These are phyloP conservation scores for Epichloe brachyelytri DNA, from an alignment of 2,329 filamentous ascomycete genomes.

Conservation along the genomic window DNA sequence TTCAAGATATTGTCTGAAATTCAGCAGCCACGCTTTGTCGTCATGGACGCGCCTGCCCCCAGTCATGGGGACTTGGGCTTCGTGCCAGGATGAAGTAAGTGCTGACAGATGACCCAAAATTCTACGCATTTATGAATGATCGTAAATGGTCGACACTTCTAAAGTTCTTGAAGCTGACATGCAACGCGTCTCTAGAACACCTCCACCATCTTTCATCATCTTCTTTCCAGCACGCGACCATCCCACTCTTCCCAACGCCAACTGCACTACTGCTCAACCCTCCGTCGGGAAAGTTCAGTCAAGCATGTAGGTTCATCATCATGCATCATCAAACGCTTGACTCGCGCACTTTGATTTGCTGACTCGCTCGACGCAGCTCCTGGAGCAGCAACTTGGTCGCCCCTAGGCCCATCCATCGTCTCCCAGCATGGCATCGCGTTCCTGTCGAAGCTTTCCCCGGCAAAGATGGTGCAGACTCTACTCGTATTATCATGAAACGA, in stretches of 20 bases:
- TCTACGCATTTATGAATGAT: too few relatives aligned
- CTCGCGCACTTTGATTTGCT: background rate
- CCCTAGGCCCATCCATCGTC: slow-evolving; percentile 10
- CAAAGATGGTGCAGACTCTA: slow-evolving; percentile 4
- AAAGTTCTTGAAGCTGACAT: slow-evolving; percentile 9
- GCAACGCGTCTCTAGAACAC: slow-evolving; percentile 7
- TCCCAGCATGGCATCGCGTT: slow-evolving; percentile 21
- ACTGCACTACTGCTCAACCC: background rate
- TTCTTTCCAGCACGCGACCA: slow-evolving; percentile 13
- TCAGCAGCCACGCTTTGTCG: slow-evolving; percentile 4
- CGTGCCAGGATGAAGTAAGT: slow-evolving; percentile 8
- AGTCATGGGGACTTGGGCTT: slow-evolving; percentile 8
- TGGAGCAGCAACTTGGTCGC: slow-evolving; percentile 12
- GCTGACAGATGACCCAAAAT: background rate
- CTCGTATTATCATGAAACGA: slow-evolving; percentile 21
- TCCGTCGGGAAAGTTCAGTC: background rate
- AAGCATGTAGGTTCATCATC: background rate
- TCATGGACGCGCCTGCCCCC: slow-evolving; percentile 10
- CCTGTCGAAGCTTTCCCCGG: slow-evolving; percentile 12
- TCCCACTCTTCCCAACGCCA: background rate
- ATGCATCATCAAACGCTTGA: background rate
- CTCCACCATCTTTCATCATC: slow-evolving; percentile 13
- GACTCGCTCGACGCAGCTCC: slow-evolving; percentile 8
- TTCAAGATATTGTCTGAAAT: slow-evolving; percentile 2
- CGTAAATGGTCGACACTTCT: background rate